These are phyloP conservation scores for Aspergillus quadrilineatus DNA, from an alignment of 2,329 filamentous ascomycete genomes.

Conservation along the genomic window DNA sequence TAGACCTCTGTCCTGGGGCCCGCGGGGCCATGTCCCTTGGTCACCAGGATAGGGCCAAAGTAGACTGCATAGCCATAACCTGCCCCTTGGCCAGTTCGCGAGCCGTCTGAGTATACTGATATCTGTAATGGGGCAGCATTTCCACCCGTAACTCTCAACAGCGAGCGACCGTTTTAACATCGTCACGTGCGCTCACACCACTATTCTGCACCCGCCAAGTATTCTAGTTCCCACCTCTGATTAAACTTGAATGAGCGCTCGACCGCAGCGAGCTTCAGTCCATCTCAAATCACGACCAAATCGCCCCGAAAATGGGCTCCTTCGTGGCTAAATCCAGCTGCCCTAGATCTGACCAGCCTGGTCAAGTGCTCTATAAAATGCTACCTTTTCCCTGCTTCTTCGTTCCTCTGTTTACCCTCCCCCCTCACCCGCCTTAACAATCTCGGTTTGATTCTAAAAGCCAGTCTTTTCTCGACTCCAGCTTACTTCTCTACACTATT, in stretches of 20 bases:
- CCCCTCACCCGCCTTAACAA: not conserved
- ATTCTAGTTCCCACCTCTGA: not conserved
- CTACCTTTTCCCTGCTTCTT: not conserved
- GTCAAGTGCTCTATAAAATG: not conserved
- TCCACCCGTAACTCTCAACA: not conserved
- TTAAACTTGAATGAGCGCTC: not conserved
- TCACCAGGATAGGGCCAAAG: too few relatives aligned
- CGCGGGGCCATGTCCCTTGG: too few relatives aligned
- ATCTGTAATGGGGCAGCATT: too few relatives aligned
- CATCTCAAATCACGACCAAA: not conserved
- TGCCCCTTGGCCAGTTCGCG: too few relatives aligned
- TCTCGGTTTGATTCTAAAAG: not conserved
- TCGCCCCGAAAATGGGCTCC: not conserved
- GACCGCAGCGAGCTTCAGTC: not conserved
- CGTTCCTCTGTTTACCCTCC: not conserved
- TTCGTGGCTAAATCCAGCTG: not conserved
- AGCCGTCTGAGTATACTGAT: too few relatives aligned
- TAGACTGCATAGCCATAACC: too few relatives aligned
- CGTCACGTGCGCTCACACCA: not conserved
- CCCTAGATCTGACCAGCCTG: not conserved
- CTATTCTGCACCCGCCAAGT: conserved; percentile 3
- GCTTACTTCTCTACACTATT: not conserved
- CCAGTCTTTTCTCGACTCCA: too few relatives aligned
- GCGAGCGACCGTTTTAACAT: not conserved
- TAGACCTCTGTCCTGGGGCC: too few relatives aligned